Conservation (phyloP, 2,329 filamentous ascomycete genomes). For the Clonostachys byssicola region DNA sequence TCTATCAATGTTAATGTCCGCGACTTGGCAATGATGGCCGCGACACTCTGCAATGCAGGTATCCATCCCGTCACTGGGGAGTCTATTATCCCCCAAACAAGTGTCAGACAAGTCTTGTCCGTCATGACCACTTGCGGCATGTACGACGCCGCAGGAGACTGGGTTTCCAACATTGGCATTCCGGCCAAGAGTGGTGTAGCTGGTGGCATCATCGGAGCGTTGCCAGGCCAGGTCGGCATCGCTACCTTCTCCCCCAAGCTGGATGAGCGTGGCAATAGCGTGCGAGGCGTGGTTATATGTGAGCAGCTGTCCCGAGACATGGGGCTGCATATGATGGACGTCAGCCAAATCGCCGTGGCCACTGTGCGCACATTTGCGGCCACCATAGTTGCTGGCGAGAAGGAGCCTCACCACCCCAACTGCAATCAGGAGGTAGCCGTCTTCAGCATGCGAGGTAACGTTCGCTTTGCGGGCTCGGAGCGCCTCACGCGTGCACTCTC, state of each 20-base stretch:
- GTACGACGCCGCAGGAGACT: slow-evolving; percentile 32
- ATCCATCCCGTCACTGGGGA: slow-evolving; percentile 24
- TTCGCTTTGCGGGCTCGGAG: slow-evolving; percentile 25
- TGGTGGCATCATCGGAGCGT: slow-evolving; percentile 22
- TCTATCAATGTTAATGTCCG: slow-evolving; percentile 33
- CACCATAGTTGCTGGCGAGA: slow-evolving; percentile 17
- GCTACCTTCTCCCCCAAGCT: slow-evolving; percentile 22
- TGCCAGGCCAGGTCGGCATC: slow-evolving; percentile 23
- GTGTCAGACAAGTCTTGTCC: slow-evolving; percentile 30
- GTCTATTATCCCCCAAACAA: slow-evolving; percentile 24
- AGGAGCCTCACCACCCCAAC: slow-evolving; percentile 10
- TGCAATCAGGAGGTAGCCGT: slow-evolving; percentile 21
- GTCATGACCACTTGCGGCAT: slow-evolving; percentile 36
- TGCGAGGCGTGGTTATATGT: slow-evolving; percentile 22
- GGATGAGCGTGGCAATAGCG: slow-evolving; percentile 23
- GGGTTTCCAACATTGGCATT: slow-evolving; percentile 30
- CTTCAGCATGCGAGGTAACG: slow-evolving; percentile 23
- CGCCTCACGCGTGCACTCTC: slow-evolving; percentile 20
- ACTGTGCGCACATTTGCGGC: slow-evolving; percentile 19
- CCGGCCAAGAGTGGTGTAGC: slow-evolving; percentile 29
- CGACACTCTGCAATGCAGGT: slow-evolving; percentile 28
- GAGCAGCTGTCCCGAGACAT: slow-evolving; percentile 21
- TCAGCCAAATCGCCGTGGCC: slow-evolving; percentile 20
- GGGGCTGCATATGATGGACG: slow-evolving; percentile 28
- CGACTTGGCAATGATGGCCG: slow-evolving; percentile 32